Percentiles rank a stretch among this genome's conserved stretches.
phyloP scores from a whole-genome alignment of 1,284 basidiomycete species.

The Papiliotrema terrestris region DNA sequence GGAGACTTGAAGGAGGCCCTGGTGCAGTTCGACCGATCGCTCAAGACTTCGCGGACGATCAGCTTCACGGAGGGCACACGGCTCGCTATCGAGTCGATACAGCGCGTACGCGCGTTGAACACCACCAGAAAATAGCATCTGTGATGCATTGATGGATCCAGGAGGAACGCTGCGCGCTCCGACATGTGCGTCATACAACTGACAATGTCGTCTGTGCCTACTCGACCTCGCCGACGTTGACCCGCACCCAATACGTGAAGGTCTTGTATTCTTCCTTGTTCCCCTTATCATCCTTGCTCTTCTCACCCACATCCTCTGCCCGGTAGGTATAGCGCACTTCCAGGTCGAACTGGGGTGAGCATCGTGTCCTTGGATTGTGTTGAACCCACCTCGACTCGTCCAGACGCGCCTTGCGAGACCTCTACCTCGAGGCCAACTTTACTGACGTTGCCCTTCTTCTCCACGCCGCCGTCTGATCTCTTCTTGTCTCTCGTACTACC shows the following conservation, averaged over 20 bases:
- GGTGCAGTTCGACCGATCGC: constrained; percentile 29
- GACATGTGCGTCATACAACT: too few species aligned
- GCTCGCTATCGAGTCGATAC: constrained; percentile 39
- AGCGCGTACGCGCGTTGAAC: constrained; percentile 7
- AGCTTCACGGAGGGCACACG: constrained; percentile 41
- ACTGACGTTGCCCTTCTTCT: constrained; percentile 72
- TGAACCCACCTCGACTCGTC: constrained; percentile 22
- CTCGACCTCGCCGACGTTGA: constrained; percentile 30
- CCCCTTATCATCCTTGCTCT: constrained; percentile 9
- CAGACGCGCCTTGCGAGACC: constrained; percentile 16
- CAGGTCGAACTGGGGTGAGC: constrained; percentile 71
- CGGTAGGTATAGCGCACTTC: constrained; percentile 87
- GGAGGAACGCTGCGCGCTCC: too few species aligned
- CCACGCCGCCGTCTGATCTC: constrained; percentile 29
- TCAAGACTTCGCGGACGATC: constrained; percentile 26
- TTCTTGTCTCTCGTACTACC: constrained; percentile 11
- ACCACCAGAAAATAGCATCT: neutral
- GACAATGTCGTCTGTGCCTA: too few species aligned
- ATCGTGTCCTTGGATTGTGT: neutral
- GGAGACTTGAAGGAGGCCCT: constrained; percentile 26
- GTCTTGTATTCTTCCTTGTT: constrained; percentile 43
- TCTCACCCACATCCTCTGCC: constrained; percentile 61
- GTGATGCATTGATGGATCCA: too few species aligned
- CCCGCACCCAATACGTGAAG: constrained; percentile 44
- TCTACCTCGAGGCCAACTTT: constrained; percentile 58